Conservation (phyloP, 208 protist species). For the Angomonas deanei region DNA sequence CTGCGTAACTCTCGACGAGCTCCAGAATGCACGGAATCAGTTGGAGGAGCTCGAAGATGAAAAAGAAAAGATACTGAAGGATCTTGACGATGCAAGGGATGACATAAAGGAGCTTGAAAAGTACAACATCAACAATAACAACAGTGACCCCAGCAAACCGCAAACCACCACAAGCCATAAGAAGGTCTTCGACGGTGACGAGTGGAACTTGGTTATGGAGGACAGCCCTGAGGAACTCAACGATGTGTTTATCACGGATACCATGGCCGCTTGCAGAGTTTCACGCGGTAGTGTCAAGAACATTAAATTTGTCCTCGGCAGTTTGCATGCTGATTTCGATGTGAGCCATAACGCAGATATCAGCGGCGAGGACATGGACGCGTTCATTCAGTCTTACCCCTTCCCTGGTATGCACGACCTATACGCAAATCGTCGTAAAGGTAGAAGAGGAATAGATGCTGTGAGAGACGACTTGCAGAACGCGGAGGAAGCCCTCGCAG, state of each 20-base stretch:
- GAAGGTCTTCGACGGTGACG: slow-evolving; percentile 10
- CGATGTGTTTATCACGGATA: not conserved
- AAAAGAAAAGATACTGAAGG: not conserved
- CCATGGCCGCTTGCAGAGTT: not conserved
- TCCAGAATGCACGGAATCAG: not conserved
- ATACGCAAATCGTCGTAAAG: slow-evolving; percentile 7
- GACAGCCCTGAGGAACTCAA: slow-evolving; percentile 2
- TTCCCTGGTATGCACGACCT: not conserved
- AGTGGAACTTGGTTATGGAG: slow-evolving; percentile 9
- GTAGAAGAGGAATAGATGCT: slow-evolving; percentile 3
- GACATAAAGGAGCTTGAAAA: not conserved
- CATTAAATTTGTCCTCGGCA: not conserved
- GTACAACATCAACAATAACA: not conserved
- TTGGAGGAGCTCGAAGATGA: not conserved
- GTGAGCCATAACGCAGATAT: not conserved
- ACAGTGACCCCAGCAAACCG: not conserved
- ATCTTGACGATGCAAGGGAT: not conserved
- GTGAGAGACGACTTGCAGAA: slow-evolving; percentile 3
- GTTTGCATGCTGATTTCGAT: not conserved
- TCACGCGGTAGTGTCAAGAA: not conserved
- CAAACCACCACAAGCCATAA: slow-evolving; percentile 1
- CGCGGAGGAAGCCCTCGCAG: not conserved
- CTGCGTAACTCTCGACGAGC: slow-evolving; percentile 1
- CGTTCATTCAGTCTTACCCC: not conserved
- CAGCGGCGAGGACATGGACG: not conserved